Percentiles rank a stretch among this genome's conserved stretches.
Conservation (phyloP, 139 green algal species). For the Ettlia oleoabundans region DNA sequence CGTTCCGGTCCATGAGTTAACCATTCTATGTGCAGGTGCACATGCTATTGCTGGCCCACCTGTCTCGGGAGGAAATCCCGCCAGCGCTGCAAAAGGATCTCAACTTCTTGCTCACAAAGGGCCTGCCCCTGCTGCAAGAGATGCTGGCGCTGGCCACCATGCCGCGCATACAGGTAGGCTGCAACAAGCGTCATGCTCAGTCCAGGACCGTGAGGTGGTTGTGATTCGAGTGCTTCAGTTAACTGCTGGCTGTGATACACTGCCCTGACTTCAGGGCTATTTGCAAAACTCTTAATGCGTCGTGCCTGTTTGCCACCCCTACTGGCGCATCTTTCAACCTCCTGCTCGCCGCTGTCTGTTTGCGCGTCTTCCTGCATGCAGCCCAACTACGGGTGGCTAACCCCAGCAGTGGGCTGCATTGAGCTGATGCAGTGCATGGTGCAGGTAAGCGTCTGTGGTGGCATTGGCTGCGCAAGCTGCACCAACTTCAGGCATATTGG, state of each 20-base stretch:
- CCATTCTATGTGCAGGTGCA: constrained; percentile 64
- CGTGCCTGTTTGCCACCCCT: too few species aligned
- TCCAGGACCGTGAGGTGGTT: too few species aligned
- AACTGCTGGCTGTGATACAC: too few species aligned
- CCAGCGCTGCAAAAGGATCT: constrained; percentile 66
- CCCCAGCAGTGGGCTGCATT: constrained; percentile 71
- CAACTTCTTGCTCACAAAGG: constrained; percentile 75
- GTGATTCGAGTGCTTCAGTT: too few species aligned
- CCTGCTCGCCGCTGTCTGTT: too few species aligned
- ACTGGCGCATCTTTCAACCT: too few species aligned
- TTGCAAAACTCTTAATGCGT: too few species aligned
- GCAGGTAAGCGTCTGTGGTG: constrained; percentile 72
- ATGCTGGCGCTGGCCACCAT: constrained; percentile 79
- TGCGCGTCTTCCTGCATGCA: constrained; percentile 6
- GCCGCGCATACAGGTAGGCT: constrained; percentile 10
- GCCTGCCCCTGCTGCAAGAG: constrained; percentile 78
- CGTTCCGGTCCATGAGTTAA: not conserved
- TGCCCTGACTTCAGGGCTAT: too few species aligned
- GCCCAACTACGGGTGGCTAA: constrained; percentile 77
- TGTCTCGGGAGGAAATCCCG: constrained; percentile 71
- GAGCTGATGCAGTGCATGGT: constrained; percentile 89
- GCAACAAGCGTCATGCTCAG: too few species aligned
- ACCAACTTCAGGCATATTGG: too few species aligned
- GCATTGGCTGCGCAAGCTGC: constrained; percentile 40
- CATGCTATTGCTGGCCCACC: constrained; percentile 85